Conservation (phyloP, 495 filamentous ascomycete species). For the Filosporella fistucella region DNA sequence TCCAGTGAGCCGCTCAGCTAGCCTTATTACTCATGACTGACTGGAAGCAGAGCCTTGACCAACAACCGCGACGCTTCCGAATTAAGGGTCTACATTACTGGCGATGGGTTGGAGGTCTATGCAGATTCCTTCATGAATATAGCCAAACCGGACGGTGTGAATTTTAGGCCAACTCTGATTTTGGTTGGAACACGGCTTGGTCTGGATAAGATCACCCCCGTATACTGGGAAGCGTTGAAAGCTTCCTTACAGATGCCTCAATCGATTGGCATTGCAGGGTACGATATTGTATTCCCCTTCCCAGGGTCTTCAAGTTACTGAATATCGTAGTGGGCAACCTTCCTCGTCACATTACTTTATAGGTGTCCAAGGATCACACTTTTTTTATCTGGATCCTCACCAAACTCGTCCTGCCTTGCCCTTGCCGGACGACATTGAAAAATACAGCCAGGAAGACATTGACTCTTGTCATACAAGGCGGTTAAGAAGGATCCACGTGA, state of each 20-base stretch:
- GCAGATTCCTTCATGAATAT: conserved; percentile 78
- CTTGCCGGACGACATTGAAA: conserved; percentile 39
- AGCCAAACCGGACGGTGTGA: conserved; percentile 56
- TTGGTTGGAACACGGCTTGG: conserved; percentile 84
- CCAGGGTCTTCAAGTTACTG: too few relatives aligned
- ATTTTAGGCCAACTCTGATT: conserved; percentile 80
- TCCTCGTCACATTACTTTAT: conserved; percentile 96
- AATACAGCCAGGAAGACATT: conserved; percentile 67
- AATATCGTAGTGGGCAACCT: conserved; percentile 68
- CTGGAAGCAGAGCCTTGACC: conserved; percentile 59
- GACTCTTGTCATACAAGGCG: conserved; percentile 85
- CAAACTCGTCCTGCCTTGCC: conserved; percentile 66
- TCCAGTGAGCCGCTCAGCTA: conserved; percentile 63
- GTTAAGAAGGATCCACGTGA: conserved; percentile 73
- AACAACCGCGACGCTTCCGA: conserved; percentile 48
- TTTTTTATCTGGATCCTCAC: conserved; percentile 97
- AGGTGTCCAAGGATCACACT: conserved; percentile 79
- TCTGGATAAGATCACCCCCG: conserved; percentile 87
- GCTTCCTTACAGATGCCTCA: conserved; percentile 77
- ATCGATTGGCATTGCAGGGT: conserved; percentile 95
- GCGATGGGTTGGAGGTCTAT: conserved; percentile 87
- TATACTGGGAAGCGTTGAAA: conserved; percentile 88
- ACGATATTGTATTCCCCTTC: too few relatives aligned
- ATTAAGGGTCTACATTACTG: conserved; percentile 81
- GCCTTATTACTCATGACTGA: conserved; percentile 22